These are phyloP conservation scores for Cordyceps tenuipes DNA, from an alignment of 2,329 filamentous ascomycete species.

Conservation along the genomic window DNA sequence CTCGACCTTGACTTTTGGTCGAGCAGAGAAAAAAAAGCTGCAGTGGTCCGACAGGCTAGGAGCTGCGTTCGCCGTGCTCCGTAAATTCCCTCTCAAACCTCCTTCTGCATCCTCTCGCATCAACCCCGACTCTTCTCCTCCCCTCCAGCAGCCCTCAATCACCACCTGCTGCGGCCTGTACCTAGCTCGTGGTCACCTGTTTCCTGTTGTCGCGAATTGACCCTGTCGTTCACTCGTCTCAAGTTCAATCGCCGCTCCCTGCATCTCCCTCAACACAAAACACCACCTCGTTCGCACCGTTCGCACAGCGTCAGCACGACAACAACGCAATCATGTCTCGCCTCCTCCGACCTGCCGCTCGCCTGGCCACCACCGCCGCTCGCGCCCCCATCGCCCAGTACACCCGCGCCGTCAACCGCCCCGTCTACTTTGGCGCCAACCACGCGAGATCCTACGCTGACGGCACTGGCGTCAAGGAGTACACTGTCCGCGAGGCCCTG, in stretches of 20 bases:
- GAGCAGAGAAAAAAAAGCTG: background rate
- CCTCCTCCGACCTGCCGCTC: conserved; percentile 42
- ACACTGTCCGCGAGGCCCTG: conserved; percentile 92
- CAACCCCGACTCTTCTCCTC: background rate
- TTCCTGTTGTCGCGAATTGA: background rate
- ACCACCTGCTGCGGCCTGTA: background rate
- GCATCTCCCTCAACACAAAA: background rate
- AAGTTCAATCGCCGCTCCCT: background rate
- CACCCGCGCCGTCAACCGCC: conserved; percentile 28
- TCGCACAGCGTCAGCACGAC: conserved; percentile 7
- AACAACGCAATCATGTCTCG: conserved; percentile 35
- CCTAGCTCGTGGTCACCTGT: conserved; percentile 4
- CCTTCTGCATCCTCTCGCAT: background rate
- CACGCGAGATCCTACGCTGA: conserved; percentile 43
- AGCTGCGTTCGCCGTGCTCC: conserved; percentile 12
- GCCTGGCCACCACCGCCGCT: conserved; percentile 35
- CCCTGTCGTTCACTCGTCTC: background rate
- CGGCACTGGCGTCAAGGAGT: conserved; percentile 66
- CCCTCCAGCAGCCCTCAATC: background rate
- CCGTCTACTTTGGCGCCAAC: conserved; percentile 31
- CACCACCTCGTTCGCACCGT: background rate
- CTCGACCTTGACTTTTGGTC: too few species aligned
- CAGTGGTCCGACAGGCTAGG: background rate
- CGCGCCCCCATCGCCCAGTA: conserved; percentile 21
- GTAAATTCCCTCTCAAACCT: conserved; percentile 13